These are phyloP conservation scores for Spathaspora arborariae DNA, from an alignment of 805 yeast species.

Conservation along the genomic window DNA sequence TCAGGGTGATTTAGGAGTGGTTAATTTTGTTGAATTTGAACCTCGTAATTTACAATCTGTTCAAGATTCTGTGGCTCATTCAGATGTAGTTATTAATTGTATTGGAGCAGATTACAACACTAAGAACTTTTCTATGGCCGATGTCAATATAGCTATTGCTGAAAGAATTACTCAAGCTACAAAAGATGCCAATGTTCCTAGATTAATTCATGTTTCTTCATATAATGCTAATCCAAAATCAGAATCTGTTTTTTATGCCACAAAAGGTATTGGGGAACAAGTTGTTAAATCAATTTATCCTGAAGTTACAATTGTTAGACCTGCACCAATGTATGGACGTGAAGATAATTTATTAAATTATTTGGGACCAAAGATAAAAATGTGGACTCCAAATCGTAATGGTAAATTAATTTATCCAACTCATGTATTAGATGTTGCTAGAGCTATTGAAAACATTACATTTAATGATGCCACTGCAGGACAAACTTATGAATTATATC, in stretches of 20 bases:
- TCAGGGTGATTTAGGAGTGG: slow-evolving; percentile 84
- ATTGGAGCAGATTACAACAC: slow-evolving; percentile 74
- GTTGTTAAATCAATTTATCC: slow-evolving; percentile 66
- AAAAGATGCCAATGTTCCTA: slow-evolving; percentile 65
- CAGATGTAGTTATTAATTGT: slow-evolving; percentile 79
- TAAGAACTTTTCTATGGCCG: slow-evolving; percentile 79
- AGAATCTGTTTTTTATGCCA: slow-evolving; percentile 65
- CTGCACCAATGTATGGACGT: slow-evolving; percentile 74
- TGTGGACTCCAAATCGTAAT: slow-evolving; percentile 64
- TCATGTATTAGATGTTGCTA: slow-evolving; percentile 75
- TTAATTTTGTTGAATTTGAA: slow-evolving; percentile 79
- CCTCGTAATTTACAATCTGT: slow-evolving; percentile 72
- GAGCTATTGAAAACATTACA: slow-evolving; percentile 73
- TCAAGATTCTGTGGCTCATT: slow-evolving; percentile 71
- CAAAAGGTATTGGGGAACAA: slow-evolving; percentile 77
- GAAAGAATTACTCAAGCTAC: slow-evolving; percentile 73
- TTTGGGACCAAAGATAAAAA: slow-evolving; percentile 50
- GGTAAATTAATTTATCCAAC: slow-evolving; percentile 64
- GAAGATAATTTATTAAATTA: slow-evolving; percentile 67
- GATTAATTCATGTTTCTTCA: slow-evolving; percentile 75
- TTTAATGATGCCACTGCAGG: slow-evolving; percentile 80
- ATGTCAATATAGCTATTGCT: slow-evolving; percentile 76
- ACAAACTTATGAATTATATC: slow-evolving; percentile 68
- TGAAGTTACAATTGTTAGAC: slow-evolving; percentile 80
- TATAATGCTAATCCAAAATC: slow-evolving; percentile 71